These are phyloP conservation scores for Xylaria sp. DNA, from an alignment of 2,329 filamentous ascomycete genomes.

Conservation along the genomic window DNA sequence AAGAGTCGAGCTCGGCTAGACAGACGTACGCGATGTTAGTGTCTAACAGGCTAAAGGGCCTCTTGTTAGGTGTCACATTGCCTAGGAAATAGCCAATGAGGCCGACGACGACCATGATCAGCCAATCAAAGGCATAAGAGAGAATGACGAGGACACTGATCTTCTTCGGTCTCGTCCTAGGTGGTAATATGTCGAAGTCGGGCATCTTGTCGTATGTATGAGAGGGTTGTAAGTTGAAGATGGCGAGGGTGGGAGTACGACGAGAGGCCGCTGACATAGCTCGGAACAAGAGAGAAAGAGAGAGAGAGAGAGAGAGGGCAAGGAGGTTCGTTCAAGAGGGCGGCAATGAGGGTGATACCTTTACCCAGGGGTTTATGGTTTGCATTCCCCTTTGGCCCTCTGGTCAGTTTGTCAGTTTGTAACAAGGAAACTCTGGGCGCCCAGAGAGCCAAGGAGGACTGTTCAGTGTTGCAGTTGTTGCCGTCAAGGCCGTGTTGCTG, in stretches of 20 bases:
- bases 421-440: slow-evolving; percentile 7
- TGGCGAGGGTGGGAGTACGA: slow-evolving; percentile 37
- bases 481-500: background rate
- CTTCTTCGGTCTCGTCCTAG: slow-evolving; percentile 39
- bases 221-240: slow-evolving; percentile 39
- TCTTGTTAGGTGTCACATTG: slow-evolving; percentile 69
- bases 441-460: background rate
- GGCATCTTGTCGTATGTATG: slow-evolving; percentile 48
- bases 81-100: slow-evolving; percentile 69
- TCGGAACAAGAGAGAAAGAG: slow-evolving; percentile 27
- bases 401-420: background rate
- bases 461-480: too few relatives aligned
- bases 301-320: too few relatives aligned
- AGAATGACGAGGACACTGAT: slow-evolving; percentile 57
- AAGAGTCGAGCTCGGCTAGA: background rate
- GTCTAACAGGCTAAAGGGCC: slow-evolving; percentile 78
- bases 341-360: background rate
- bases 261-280: slow-evolving; percentile 45
- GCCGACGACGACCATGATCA: slow-evolving; percentile 69
- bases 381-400: background rate
- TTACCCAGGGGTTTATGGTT: background rate
- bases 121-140: slow-evolving; percentile 80
- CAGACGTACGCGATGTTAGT: slow-evolving; percentile 74
- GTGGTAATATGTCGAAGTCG: slow-evolving; percentile 39
- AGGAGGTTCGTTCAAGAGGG: background rate